phyloP scores from a whole-genome alignment of 1,284 basidiomycete genomes.

The Malassezia slooffiae region DNA sequence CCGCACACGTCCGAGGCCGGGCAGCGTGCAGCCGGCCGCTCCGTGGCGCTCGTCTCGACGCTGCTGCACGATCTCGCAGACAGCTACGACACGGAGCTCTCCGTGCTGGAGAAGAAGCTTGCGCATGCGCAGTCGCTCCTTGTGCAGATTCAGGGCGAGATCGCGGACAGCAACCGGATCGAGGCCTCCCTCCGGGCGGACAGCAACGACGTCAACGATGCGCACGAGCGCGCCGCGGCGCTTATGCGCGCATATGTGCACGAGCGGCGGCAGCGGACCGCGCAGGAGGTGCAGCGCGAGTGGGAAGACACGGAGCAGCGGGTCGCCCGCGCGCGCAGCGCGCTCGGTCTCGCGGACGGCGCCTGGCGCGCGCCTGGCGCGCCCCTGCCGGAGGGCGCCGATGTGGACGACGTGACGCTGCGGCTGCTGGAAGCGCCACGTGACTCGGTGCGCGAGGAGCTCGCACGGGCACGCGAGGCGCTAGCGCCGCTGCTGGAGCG shows the following conservation, averaged over 20 bases:
- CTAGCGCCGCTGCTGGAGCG: conserved; percentile 22
- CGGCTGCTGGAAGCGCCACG: neutral
- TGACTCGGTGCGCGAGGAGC: conserved; percentile 6
- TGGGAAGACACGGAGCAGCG: conserved; percentile 28
- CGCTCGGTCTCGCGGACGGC: conserved; percentile 19
- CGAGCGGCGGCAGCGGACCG: conserved; percentile 69
- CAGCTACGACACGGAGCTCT: conserved; percentile 86
- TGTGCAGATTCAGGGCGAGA: conserved; percentile 78
- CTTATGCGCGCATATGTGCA: conserved; percentile 60
- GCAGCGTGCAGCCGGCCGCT: conserved; percentile 67
- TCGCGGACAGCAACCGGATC: conserved; percentile 70
- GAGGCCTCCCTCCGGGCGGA: conserved; percentile 57
- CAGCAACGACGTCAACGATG: conserved; percentile 59
- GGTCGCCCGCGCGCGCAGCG: conserved; percentile 24
- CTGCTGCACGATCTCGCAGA: conserved; percentile 80
- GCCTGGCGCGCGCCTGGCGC: conserved; percentile 16
- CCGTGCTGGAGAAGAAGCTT: conserved; percentile 81
- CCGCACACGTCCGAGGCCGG: conserved; percentile 78
- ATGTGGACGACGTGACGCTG: neutral
- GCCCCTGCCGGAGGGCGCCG: too few species aligned
- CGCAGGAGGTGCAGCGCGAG: conserved; percentile 42
- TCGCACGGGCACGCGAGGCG: conserved; percentile 21
- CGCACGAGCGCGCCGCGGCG: conserved; percentile 55
- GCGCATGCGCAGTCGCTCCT: conserved; percentile 79
- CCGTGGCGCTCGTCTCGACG: conserved; percentile 65